Evolutionary conservation across 805 yeast genomes (phyloP).

Genomic region (Candida loeiensis): DNA sequence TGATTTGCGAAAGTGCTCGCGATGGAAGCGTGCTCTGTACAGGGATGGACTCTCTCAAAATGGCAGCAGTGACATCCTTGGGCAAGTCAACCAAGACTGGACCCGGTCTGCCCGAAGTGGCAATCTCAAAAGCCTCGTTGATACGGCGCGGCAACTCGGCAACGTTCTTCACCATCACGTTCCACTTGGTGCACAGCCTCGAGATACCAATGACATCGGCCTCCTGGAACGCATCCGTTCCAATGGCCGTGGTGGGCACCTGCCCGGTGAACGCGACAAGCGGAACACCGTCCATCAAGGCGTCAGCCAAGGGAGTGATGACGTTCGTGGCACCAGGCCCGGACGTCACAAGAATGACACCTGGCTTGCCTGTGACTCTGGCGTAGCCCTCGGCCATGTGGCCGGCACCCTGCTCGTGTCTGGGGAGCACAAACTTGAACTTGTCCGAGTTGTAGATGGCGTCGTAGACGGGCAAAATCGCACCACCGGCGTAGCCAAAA

Average conservation of each 20-base stretch:
- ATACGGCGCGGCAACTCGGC: constrained; percentile 93
- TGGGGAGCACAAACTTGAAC: constrained; percentile 87
- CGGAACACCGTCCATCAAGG: constrained; percentile 95
- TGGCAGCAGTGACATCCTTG: constrained; percentile 94
- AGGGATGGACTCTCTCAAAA: constrained; percentile 84
- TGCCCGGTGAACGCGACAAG: constrained; percentile 96
- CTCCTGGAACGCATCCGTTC: constrained; percentile 99
- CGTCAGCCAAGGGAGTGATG: constrained; percentile 98
- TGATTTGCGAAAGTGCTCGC: constrained; percentile 63
- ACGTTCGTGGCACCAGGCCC: constrained; percentile 99
- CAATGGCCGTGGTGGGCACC: constrained; percentile 92
- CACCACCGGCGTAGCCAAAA: constrained; percentile 99
- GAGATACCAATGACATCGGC: constrained; percentile 98
- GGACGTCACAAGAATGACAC: constrained; percentile 96
- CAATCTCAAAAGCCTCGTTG: constrained; percentile 97
- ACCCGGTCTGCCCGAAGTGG: constrained; percentile 94
- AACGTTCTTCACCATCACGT: constrained; percentile 94
- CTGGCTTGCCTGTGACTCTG: constrained; percentile 91
- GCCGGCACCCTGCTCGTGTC: constrained; percentile 99
- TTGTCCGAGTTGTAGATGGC: constrained; percentile 90
- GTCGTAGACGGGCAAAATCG: constrained; percentile 95
- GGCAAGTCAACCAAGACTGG: constrained; percentile 97
- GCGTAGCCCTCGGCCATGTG: constrained; percentile 99
- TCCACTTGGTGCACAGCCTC: constrained; percentile 97
- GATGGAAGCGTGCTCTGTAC: constrained; percentile 72